Evolutionary conservation across 495 filamentous ascomycete genomes (phyloP).

Genomic region (Penicillium ochrochloron): DNA sequence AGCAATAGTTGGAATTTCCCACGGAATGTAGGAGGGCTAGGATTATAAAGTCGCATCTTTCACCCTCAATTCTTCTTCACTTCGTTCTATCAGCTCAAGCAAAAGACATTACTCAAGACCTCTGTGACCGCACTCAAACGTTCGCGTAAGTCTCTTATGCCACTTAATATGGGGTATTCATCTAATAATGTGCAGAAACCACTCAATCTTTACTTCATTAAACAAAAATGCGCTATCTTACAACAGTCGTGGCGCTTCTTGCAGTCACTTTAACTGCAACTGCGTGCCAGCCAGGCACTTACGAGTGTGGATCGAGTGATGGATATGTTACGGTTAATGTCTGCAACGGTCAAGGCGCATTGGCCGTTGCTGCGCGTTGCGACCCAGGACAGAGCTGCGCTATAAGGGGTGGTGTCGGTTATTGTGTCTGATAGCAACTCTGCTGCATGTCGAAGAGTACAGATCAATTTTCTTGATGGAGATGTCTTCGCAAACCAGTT

Average conservation of each 20-base stretch:
- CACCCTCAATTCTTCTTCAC: neutral
- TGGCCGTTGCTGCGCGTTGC: neutral
- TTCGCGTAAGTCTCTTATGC: neutral
- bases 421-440: neutral
- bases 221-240: neutral
- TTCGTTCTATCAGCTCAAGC: neutral
- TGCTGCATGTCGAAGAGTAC: neutral
- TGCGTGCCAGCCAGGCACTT: neutral
- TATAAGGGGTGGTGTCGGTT: neutral
- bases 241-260: neutral
- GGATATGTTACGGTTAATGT: neutral
- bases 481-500: neutral
- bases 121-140: neutral
- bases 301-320: conserved; percentile 4
- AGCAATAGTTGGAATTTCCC: neutral
- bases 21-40: neutral
- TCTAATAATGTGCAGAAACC: neutral
- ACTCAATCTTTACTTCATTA: neutral
- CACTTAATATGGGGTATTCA: neutral
- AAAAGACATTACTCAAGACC: neutral
- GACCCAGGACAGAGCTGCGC: neutral
- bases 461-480: neutral
- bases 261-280: neutral
- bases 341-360: neutral
- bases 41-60: neutral